Percentiles rank a stretch among this genome's conserved stretches.
Evolutionary conservation across 2,329 filamentous ascomycete genomes (phyloP).

Genomic region (Ophiosphaerella narmari): DNA sequence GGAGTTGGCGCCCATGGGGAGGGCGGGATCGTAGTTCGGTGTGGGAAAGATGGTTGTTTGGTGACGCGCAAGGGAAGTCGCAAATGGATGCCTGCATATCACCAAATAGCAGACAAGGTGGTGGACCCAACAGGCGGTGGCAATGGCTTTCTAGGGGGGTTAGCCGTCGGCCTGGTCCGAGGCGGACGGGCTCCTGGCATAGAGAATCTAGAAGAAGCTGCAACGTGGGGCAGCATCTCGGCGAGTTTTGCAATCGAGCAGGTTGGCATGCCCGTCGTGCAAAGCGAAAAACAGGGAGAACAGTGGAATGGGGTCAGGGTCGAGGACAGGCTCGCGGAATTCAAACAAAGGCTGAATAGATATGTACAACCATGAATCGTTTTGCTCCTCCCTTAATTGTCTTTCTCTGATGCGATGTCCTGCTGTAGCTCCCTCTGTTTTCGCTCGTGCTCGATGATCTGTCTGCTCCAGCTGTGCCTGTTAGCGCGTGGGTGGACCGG

Average conservation of each 20-base stretch:
- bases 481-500: slow-evolving; percentile 28
- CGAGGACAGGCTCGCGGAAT: slow-evolving; percentile 49
- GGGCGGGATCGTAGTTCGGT: slow-evolving; percentile 69
- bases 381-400: neutral
- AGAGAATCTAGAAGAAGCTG: slow-evolving; percentile 67
- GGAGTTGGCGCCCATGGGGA: slow-evolving; percentile 42
- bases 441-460: slow-evolving; percentile 72
- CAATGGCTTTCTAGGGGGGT: slow-evolving; percentile 78
- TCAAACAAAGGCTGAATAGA: slow-evolving; percentile 44
- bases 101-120: slow-evolving; percentile 62
- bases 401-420: neutral
- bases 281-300: slow-evolving; percentile 41
- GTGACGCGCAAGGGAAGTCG: slow-evolving; percentile 46
- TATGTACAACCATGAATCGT: slow-evolving; percentile 45
- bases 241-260: slow-evolving; percentile 96
- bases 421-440: slow-evolving; percentile 40
- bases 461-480: slow-evolving; percentile 67
- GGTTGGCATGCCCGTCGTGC: slow-evolving; percentile 74
- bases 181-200: slow-evolving; percentile 52
- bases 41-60: slow-evolving; percentile 73
- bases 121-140: slow-evolving; percentile 95
- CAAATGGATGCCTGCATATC: slow-evolving; percentile 80
- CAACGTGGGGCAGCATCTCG: slow-evolving; percentile 77
- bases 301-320: slow-evolving; percentile 55
- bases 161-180: slow-evolving; percentile 61